Evolutionary conservation across 225 moss, liverwort and hornwort species (phyloP).

Genomic region (Ulota crispa): DNA sequence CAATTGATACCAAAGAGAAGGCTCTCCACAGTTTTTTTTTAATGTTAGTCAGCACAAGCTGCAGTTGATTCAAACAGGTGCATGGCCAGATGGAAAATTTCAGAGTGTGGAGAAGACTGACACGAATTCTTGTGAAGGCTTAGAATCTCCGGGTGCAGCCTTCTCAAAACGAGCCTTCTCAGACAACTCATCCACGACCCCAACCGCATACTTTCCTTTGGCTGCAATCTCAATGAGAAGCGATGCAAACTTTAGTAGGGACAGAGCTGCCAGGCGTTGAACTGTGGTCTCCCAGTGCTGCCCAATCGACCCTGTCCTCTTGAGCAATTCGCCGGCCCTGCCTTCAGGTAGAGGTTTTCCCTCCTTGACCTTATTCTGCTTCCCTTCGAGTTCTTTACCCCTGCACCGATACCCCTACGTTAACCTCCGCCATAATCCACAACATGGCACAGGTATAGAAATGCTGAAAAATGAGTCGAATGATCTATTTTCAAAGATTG

Average conservation of each 20-base stretch:
- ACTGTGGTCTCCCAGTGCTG: conserved; percentile 60
- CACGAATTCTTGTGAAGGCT: conserved; percentile 48
- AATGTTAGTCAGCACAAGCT: not conserved
- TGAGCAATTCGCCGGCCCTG: conserved; percentile 43
- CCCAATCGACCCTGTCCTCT: conserved; percentile 48
- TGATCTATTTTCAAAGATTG: not conserved
- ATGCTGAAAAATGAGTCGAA: not conserved
- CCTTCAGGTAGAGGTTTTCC: conserved; percentile 47
- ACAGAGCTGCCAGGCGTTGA: conserved; percentile 75
- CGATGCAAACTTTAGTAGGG: conserved; percentile 87
- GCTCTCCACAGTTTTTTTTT: conserved; percentile 6
- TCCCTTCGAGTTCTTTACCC: conserved; percentile 21
- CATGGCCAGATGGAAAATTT: conserved; percentile 8
- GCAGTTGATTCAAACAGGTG: not conserved
- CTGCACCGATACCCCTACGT: conserved; percentile 9
- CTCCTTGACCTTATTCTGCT: conserved; percentile 27
- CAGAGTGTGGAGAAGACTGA: conserved; percentile 40
- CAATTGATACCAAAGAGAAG: conserved; percentile 19
- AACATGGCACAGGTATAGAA: not conserved
- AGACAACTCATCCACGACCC: conserved; percentile 67
- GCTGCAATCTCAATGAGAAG: conserved; percentile 85
- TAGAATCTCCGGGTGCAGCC: conserved; percentile 17
- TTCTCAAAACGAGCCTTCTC: conserved; percentile 60
- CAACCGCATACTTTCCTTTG: conserved; percentile 70
- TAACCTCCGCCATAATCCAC: not conserved